phyloP scores from a whole-genome alignment of 2,329 filamentous ascomycete genomes.

The Trichoderma harzianum region DNA sequence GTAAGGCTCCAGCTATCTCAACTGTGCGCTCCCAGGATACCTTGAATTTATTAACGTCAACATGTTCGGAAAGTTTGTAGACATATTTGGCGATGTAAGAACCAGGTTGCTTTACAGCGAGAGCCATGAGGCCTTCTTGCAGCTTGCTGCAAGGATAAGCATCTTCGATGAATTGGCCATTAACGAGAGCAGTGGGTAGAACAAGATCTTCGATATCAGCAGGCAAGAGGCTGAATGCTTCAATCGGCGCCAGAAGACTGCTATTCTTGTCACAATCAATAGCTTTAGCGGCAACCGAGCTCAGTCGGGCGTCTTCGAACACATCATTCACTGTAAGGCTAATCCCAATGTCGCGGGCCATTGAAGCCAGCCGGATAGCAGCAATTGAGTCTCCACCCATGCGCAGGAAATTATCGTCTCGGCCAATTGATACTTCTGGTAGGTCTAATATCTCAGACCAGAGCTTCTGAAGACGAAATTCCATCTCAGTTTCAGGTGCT shows the following conservation, averaged over 20 bases:
- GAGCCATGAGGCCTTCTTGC: slow-evolving; percentile 27
- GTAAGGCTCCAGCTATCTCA: slow-evolving; percentile 18
- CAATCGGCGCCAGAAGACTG: neutral
- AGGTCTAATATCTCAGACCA: slow-evolving; percentile 21
- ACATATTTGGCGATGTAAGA: slow-evolving; percentile 34
- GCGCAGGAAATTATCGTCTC: slow-evolving; percentile 19
- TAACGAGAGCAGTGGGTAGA: neutral
- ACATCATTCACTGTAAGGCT: slow-evolving; percentile 17
- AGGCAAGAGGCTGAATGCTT: slow-evolving; percentile 12
- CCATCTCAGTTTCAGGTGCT: slow-evolving; percentile 17
- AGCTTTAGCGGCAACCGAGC: neutral
- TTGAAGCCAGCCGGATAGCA: slow-evolving; percentile 18
- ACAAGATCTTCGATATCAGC: neutral
- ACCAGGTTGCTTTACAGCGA: slow-evolving; percentile 30
- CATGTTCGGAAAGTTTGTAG: slow-evolving; percentile 20
- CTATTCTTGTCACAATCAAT: neutral
- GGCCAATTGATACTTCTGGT: slow-evolving; percentile 8
- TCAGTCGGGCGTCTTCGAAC: slow-evolving; percentile 18
- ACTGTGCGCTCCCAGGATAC: slow-evolving; percentile 23
- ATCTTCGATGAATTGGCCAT: slow-evolving; percentile 18
- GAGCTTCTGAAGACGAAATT: slow-evolving; percentile 21
- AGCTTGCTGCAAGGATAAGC: slow-evolving; percentile 24
- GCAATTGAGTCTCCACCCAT: slow-evolving; percentile 22
- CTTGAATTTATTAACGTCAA: slow-evolving; percentile 20
- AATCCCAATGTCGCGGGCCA: slow-evolving; percentile 15